A percentile compares a stretch with the other conserved stretches of the same genome.
Conservation (phyloP, 257 asterid genomes). For the Plantago ovata region DNA sequence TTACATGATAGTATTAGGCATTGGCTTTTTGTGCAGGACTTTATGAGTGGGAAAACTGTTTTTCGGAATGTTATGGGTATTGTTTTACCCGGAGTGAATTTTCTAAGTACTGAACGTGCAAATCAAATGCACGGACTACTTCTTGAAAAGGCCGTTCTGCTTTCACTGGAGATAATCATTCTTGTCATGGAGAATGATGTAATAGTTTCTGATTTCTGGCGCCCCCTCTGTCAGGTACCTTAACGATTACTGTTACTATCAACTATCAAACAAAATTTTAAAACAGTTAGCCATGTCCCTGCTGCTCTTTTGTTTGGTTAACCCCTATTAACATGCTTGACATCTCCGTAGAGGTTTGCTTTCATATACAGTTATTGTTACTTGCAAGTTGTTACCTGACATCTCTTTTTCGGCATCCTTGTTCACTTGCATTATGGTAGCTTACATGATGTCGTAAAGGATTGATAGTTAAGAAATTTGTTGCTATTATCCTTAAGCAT, state of each 20-base stretch:
- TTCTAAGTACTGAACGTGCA: constrained; percentile 55
- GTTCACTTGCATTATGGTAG: no score
- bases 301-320: constrained; percentile 9
- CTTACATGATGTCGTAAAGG: no score
- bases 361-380: no score
- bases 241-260: no score
- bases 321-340: constrained; percentile 7
- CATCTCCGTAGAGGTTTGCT: not conserved
- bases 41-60: constrained; percentile 87
- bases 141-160: constrained; percentile 75
- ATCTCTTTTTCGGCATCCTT: no score
- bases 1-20: constrained; percentile 13
- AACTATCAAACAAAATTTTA: no score
- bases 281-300: no score
- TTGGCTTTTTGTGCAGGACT: constrained; percentile 60
- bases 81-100: constrained; percentile 76
- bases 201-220: constrained; percentile 75
- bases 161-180: constrained; percentile 71
- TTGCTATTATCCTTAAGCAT: no score
- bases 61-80: constrained; percentile 82
- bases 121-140: constrained; percentile 77
- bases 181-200: constrained; percentile 84
- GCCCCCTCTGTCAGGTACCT: constrained; percentile 80
- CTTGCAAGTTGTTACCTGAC: no score
- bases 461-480: no score